Percentiles rank a stretch among this genome's conserved stretches.
These are phyloP conservation scores for Monascus purpureus DNA, from an alignment of 495 filamentous ascomycete genomes.

Conservation along the genomic window DNA sequence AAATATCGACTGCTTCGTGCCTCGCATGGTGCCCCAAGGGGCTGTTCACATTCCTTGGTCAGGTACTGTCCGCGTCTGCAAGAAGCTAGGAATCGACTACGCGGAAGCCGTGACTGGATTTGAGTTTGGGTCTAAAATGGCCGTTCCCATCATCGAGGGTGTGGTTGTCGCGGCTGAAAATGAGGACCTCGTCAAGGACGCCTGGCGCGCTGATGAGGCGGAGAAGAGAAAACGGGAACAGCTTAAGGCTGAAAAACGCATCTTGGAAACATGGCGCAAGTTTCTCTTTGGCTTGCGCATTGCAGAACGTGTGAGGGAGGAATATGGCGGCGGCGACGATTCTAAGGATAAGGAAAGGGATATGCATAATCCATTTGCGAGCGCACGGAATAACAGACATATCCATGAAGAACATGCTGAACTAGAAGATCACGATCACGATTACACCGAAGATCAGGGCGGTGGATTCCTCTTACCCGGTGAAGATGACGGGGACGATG, in stretches of 20 bases:
- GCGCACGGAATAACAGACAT: slow-evolving; percentile 1
- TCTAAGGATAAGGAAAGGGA: slow-evolving; percentile 19
- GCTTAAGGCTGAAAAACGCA: slow-evolving; percentile 62
- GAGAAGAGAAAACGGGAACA: slow-evolving; percentile 69
- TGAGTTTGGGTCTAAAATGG: slow-evolving; percentile 87
- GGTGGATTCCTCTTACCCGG: slow-evolving; percentile 7
- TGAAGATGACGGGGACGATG: slow-evolving; percentile 14
- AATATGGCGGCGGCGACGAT: slow-evolving; percentile 53
- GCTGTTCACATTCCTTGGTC: slow-evolving; percentile 72
- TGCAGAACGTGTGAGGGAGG: slow-evolving; percentile 58
- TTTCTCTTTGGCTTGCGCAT: slow-evolving; percentile 77
- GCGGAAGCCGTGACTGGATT: slow-evolving; percentile 95
- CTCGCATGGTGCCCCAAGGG: slow-evolving; percentile 78
- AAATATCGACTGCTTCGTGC: slow-evolving; percentile 92
- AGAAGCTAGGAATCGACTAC: slow-evolving; percentile 70
- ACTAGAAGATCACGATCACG: slow-evolving; percentile 11
- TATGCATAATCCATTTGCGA: slow-evolving; percentile 25
- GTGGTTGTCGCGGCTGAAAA: slow-evolving; percentile 79
- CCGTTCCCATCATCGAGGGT: slow-evolving; percentile 80
- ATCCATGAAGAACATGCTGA: slow-evolving; percentile 5
- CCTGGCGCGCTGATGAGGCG: slow-evolving; percentile 67
- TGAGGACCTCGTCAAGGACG: slow-evolving; percentile 58
- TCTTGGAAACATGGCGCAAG: slow-evolving; percentile 70
- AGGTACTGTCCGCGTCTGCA: slow-evolving; percentile 66
- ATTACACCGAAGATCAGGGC: slow-evolving; percentile 2